Percentiles rank a stretch among this genome's conserved stretches.
Conservation (phyloP, 2,329 filamentous ascomycete species). For the Hirsutella minnesotensis region DNA sequence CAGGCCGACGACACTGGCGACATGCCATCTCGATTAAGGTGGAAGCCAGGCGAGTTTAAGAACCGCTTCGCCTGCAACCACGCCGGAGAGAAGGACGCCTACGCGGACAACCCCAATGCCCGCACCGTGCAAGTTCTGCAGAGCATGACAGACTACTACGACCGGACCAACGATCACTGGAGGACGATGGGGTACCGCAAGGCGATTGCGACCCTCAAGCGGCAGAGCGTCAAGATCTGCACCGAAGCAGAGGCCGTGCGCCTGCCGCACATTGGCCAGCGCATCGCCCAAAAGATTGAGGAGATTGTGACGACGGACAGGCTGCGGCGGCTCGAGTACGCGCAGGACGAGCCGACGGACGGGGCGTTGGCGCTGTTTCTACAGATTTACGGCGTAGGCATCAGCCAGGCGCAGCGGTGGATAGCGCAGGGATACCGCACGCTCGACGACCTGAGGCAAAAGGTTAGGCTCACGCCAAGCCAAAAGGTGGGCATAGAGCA, state of each 20-base stretch:
- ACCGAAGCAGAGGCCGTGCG: constrained; percentile 57
- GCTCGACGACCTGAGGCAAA: constrained; percentile 54
- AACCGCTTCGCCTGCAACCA: constrained; percentile 43
- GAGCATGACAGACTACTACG: constrained; percentile 70
- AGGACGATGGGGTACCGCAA: constrained; percentile 64
- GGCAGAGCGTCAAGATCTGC: constrained; percentile 49
- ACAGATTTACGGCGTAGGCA: constrained; percentile 68
- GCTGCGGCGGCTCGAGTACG: constrained; percentile 60
- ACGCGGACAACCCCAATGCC: constrained; percentile 54
- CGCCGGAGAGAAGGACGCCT: constrained; percentile 32
- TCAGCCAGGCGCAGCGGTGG: constrained; percentile 61
- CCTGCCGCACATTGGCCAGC: constrained; percentile 57
- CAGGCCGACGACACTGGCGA: background rate
- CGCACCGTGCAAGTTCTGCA: constrained; percentile 66
- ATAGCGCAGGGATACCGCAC: constrained; percentile 62
- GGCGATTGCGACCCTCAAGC: constrained; percentile 60
- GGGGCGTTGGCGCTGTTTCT: constrained; percentile 57
- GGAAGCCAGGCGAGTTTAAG: constrained; percentile 25
- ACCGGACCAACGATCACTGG: constrained; percentile 65
- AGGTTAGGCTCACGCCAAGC: constrained; percentile 52
- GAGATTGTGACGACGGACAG: constrained; percentile 70
- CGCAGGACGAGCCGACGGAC: constrained; percentile 55
- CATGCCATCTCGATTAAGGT: background rate
- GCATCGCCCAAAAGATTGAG: constrained; percentile 75
- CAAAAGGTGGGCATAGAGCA: constrained; percentile 69